These are phyloP conservation scores for Solanum chilense DNA, from an alignment of 257 asterid genomes.

Conservation along the genomic window DNA sequence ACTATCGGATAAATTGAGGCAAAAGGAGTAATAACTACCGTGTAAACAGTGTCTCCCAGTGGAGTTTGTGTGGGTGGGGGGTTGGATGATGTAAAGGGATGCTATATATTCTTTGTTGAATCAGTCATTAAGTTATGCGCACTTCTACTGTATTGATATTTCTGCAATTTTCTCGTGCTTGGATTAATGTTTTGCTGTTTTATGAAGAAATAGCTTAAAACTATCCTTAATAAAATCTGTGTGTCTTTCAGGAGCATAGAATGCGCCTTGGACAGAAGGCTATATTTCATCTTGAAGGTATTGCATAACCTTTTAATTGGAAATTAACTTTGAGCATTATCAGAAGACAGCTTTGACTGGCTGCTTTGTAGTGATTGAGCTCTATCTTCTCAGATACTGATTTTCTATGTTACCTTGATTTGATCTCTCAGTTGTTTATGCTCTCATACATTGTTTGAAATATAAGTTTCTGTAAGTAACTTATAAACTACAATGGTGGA, in stretches of 20 bases:
- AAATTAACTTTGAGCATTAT: neutral
- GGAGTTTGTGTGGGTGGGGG: neutral
- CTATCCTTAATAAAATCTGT: neutral
- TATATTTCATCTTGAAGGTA: constrained; percentile 98
- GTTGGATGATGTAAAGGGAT: neutral
- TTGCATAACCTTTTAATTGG: neutral
- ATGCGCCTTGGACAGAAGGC: constrained; percentile 95
- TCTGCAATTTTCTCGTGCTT: neutral
- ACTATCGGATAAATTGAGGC: neutral
- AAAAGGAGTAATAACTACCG: neutral
- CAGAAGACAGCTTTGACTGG: neutral
- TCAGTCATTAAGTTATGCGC: neutral
- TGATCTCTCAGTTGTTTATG: neutral
- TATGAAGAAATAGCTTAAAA: neutral
- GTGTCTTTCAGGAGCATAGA: constrained; percentile 70
- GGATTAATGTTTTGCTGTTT: neutral
- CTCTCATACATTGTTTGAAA: neutral
- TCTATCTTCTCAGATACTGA: neutral
- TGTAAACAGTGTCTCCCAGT: neutral
- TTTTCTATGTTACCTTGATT: neutral
- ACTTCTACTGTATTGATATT: neutral
- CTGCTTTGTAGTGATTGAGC: neutral
- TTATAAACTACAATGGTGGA: neutral
- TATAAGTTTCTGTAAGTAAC: neutral
- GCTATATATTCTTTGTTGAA: neutral